Conservation (phyloP, 1,284 basidiomycete species). For the Ustilago lituana region DNA sequence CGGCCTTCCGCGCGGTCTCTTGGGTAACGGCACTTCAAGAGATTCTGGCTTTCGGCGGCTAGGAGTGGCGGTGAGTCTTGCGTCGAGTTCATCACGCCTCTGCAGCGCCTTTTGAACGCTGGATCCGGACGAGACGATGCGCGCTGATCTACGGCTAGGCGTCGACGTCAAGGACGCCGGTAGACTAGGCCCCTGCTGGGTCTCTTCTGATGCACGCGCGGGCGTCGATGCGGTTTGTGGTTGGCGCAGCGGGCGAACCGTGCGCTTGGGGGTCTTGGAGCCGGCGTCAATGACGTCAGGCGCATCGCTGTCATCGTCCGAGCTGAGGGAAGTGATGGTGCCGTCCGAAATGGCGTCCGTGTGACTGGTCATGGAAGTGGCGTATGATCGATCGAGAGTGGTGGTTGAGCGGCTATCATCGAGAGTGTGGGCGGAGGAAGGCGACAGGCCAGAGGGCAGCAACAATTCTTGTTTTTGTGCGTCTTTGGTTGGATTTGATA, state of each 20-base stretch:
- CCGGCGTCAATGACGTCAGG: slow-evolving; percentile 4
- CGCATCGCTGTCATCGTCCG: slow-evolving; percentile 21
- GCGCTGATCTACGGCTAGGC: slow-evolving; percentile 39
- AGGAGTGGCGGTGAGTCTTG: slow-evolving; percentile 24
- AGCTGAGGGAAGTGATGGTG: slow-evolving; percentile 31
- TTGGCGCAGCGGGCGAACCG: background rate
- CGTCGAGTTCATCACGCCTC: slow-evolving; percentile 46
- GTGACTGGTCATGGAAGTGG: slow-evolving; percentile 30
- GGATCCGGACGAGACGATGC: slow-evolving; percentile 39
- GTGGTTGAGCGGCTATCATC: slow-evolving; percentile 14
- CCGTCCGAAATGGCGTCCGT: slow-evolving; percentile 20
- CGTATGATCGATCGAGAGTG: slow-evolving; percentile 22
- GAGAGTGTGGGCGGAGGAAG: slow-evolving; percentile 1
- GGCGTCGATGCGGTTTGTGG: background rate
- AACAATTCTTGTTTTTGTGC: background rate
- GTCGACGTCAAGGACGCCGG: slow-evolving; percentile 18
- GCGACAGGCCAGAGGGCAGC: background rate
- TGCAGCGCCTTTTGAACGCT: slow-evolving; percentile 43
- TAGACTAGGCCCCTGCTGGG: background rate
- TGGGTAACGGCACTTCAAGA: slow-evolving; percentile 9
- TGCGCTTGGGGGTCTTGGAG: background rate
- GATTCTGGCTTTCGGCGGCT: slow-evolving; percentile 18
- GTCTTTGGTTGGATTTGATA: background rate
- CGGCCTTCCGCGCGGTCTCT: slow-evolving; percentile 17
- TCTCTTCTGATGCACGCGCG: slow-evolving; percentile 2